A percentile compares a stretch with the other conserved stretches of the same genome.
These are phyloP conservation scores for Candida methanosorbosa DNA, from an alignment of 805 yeast genomes.

Conservation along the genomic window DNA sequence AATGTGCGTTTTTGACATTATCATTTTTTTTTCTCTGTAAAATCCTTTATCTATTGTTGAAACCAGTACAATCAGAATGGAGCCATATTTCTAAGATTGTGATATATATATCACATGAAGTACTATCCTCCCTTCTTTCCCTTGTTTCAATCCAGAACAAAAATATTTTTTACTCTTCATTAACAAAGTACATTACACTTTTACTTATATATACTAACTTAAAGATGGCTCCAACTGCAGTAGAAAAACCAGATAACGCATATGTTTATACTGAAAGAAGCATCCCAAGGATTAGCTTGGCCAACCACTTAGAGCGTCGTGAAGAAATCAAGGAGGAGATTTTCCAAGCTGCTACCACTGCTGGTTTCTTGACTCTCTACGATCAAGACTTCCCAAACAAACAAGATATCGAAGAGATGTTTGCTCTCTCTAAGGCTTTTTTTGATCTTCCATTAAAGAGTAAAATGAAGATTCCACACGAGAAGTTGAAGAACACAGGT, in stretches of 20 bases:
- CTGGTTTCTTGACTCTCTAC: conserved; percentile 24
- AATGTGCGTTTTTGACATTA: no score
- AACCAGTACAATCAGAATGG: neutral
- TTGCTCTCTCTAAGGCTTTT: conserved; percentile 14
- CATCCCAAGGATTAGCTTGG: conserved; percentile 23
- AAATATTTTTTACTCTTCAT: no score
- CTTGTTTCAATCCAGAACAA: no score
- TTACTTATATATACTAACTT: no score
- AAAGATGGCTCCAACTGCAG: conserved; percentile 1
- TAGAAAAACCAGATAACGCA: neutral
- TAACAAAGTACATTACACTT: no score
- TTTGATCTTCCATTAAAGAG: conserved; percentile 15
- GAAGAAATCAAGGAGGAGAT: conserved; percentile 24
- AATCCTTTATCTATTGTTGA: no score
- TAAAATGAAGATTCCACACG: conserved; percentile 22
- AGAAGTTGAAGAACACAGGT: conserved; percentile 24
- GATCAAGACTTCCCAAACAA: conserved; percentile 24
- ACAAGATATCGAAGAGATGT: conserved; percentile 21
- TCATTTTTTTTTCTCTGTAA: no score
- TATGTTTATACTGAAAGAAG: conserved; percentile 6
- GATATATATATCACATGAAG: no score
- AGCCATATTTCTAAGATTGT: no score
- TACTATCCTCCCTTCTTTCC: no score
- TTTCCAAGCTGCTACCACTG: conserved; percentile 18
- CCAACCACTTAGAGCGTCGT: conserved; percentile 15